Evolutionary conservation across 2,329 filamentous ascomycete species (phyloP), one percentile per base, ranked within the genome.

Genomic region (Clonostachys rhizophaga): DNA sequence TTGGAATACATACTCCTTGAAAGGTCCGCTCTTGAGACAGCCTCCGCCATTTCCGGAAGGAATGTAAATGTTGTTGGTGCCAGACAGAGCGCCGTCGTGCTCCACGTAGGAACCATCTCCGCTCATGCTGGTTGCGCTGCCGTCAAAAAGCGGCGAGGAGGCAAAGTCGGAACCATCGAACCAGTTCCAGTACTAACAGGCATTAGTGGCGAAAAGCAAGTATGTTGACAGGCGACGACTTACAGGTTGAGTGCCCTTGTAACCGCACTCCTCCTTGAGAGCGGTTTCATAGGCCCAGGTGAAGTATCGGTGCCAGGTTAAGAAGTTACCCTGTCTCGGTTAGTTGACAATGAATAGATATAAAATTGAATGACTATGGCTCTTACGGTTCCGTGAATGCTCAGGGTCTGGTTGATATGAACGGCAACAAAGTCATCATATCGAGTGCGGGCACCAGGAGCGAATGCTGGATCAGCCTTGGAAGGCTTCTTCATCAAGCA

Each of bases 11-110:
- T 49, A 71, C 66, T 79, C 65, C 53, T 65, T 70, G 62, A 81
- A 79, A 0, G 76, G 76, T 0, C 77, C 77, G 0, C 60, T 62
- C 40, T 61, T 56, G 6, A 81, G 59, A 51, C 76, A 81, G 24
- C 76, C 80, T 43, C 80, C 80, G 11, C 80, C 79, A 8, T 68
- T 66, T n/a, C 75, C 79, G 70, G 69, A 3, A 71, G 74, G 17
- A 8, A 72, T 13, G 40, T 30, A 44, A 13, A 49, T 47, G 34
- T 47, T 24, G n/a, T 43, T 39, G 7, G 36, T 12, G 8, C 40
- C 45, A 39, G 40, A 33, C 5, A 40, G 9, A 7, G 18, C 24
- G 37, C 45, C 48, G n/a, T 50, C 36, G 33, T 50, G 48, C 42
- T 35, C 36, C 7, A 47, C 36, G 33, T n/a, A 47, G 46, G 18